Evolutionary conservation across 202 grass and related monocot genomes (phyloP).

Genomic region (Eragrostis tef): DNA sequence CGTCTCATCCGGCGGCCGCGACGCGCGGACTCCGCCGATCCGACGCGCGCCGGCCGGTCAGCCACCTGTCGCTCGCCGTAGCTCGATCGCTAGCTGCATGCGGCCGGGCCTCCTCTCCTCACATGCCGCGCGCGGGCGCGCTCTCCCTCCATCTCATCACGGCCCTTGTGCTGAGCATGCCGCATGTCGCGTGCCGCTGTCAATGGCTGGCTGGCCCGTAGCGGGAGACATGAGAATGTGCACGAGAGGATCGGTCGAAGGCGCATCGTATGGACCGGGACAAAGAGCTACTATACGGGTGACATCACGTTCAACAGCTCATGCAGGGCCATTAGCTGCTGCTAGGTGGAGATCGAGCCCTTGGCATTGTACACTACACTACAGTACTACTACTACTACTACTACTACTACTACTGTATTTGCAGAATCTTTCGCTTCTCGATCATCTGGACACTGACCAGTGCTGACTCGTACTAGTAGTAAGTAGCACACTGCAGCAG

Average conservation of each 20-base stretch:
- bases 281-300: too few relatives aligned
- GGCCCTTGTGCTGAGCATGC: too few relatives aligned
- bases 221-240: slow-evolving; percentile 45
- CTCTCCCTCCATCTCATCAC: too few relatives aligned
- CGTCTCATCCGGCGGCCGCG: slow-evolving; percentile 13
- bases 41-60: not conserved
- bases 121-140: too few relatives aligned
- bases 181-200: slow-evolving; percentile 16
- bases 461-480: not conserved
- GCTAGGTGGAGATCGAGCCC: not conserved
- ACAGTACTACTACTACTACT: too few relatives aligned
- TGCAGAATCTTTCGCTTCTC: slow-evolving; percentile 33
- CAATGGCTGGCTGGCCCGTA: slow-evolving; percentile 13
- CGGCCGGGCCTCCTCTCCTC: too few relatives aligned
- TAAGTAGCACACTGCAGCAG: not conserved
- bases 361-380: too few relatives aligned
- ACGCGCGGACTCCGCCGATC: not conserved
- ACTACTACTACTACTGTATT: not conserved
- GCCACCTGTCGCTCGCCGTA: not conserved
- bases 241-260: too few relatives aligned
- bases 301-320: not conserved
- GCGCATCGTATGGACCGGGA: not conserved
- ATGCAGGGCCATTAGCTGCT: not conserved
- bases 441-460: slow-evolving; percentile 19
- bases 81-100: too few relatives aligned